Conservation (phyloP, 129 eudicot genomes). For the Helianthus tuberosus region DNA sequence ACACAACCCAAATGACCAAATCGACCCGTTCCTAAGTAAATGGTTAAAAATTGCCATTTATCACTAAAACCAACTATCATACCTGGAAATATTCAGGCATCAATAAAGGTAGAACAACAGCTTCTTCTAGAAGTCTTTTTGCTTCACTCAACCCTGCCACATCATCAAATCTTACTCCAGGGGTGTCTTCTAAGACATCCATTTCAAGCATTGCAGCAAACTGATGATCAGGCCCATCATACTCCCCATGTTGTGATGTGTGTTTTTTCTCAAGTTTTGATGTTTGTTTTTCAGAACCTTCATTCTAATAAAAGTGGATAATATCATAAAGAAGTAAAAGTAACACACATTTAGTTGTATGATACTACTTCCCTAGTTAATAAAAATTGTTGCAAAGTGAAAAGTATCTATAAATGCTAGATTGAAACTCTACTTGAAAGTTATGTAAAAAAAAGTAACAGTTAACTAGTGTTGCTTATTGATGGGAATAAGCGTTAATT, state of each 20-base stretch:
- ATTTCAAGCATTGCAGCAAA: constrained; percentile 97
- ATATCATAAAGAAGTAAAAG: neutral
- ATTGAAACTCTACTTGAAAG: neutral
- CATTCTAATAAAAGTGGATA: constrained; percentile 46
- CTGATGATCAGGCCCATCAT: constrained; percentile 93
- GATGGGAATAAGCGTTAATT: neutral
- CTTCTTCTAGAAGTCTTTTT: constrained; percentile 80
- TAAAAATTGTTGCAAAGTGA: neutral
- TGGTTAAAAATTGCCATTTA: neutral
- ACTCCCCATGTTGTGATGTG: constrained; percentile 67
- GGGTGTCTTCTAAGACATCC: constrained; percentile 85
- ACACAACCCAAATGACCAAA: neutral
- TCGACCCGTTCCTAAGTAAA: neutral
- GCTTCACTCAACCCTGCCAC: constrained; percentile 97
- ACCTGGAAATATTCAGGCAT: constrained; percentile 99
- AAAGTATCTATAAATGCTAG: neutral
- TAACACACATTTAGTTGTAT: constrained; percentile 11
- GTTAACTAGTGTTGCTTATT: neutral
- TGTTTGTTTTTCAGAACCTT: constrained; percentile 79
- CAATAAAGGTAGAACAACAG: constrained; percentile 95
- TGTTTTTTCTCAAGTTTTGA: constrained; percentile 65
- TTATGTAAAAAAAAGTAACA: neutral
- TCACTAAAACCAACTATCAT: constrained; percentile 7
- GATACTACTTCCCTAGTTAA: neutral
- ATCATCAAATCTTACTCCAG: constrained; percentile 98